Evolutionary conservation across 805 yeast species (phyloP).

Genomic region (Zygotorulaspora florentina): DNA sequence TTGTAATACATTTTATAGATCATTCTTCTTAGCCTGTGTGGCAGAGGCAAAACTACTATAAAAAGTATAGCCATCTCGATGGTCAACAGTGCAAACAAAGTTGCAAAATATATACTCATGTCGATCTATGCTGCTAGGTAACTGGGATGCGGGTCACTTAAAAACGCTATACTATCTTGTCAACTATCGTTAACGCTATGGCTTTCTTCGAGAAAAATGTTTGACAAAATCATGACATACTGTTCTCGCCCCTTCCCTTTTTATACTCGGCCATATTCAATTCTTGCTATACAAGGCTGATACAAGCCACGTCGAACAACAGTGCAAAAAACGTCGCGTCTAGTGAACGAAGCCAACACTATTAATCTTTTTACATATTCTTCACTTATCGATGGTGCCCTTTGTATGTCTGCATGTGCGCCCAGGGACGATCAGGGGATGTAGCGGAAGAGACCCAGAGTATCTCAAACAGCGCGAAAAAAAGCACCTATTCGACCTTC

Average conservation of each 20-base stretch:
- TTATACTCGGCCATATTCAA: neutral
- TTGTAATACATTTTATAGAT: constrained; percentile 38
- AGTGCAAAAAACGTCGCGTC: neutral
- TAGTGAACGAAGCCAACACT: too few species aligned
- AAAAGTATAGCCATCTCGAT: constrained; percentile 49
- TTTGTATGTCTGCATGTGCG: too few species aligned
- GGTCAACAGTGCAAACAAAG: constrained; percentile 45
- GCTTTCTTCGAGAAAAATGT: too few species aligned
- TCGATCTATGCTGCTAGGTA: neutral
- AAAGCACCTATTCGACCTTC: too few species aligned
- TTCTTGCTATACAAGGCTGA: neutral
- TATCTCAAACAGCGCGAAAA: too few species aligned
- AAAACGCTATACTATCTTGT: neutral
- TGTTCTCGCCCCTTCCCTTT: constrained; percentile 1
- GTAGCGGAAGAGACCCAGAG: too few species aligned
- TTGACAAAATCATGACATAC: neutral
- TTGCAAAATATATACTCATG: constrained; percentile 35
- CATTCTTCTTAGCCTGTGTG: constrained; percentile 43
- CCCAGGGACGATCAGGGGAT: too few species aligned
- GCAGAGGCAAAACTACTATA: constrained; percentile 52
- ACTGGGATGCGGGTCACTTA: too few species aligned
- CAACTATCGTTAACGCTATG: too few species aligned
- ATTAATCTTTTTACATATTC: too few species aligned
- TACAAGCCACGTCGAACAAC: neutral
- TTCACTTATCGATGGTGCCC: too few species aligned